Base-by-base conservation (phyloP, 129 eudicot genomes). In the Tagetes patula region DNA sequence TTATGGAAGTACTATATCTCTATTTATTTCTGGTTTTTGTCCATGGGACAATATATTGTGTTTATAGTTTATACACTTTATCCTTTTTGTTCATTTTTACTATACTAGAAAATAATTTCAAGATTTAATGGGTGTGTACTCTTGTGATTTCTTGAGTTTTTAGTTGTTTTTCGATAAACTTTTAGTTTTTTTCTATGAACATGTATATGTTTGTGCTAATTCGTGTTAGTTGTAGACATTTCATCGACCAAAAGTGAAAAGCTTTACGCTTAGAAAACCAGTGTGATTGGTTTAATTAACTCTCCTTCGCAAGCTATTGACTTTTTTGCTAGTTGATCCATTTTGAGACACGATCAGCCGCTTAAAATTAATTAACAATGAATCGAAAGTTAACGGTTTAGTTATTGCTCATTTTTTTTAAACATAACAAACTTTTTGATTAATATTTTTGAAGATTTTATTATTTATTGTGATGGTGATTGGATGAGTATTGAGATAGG, bases 41-140 rank as follows among this genome's bases (percentile, higher is more conserved):
- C 82, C 82, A 45, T 27, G 1, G 78, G 82, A 72, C 43, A 79
- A 79, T 8, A 54, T 42, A 2, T 61, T 34, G 73, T 72, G 34
- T 45, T 53, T 32, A 39, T 70, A 34, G 13, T 54, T 33, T 43
- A 69, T 65, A 37, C 12, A 65, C 10, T 52, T 40, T 47, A 12
- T 52, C 41, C 2, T 65, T 72, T 64, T 43, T 72, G 36, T 65
- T 53, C 1, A 71, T 50, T 71, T 73, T 73, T 52, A 71, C 47
- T 3, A 69, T 1, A 63, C 27, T 48, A 27, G 12, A 3, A 13
- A 13, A 61, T 2, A 50, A 49, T 39, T 77, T 33, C 6, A 40
- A 50, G 71, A 47, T 43, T 4, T 30, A 48, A 33, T 41, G 33
- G 1, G 5, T 45, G n/a, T n/a, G 38, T 42, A 11, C 1, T 36